phyloP scores from a whole-genome alignment of 1,139 yeast species.

The Magnusiomyces ingens region DNA sequence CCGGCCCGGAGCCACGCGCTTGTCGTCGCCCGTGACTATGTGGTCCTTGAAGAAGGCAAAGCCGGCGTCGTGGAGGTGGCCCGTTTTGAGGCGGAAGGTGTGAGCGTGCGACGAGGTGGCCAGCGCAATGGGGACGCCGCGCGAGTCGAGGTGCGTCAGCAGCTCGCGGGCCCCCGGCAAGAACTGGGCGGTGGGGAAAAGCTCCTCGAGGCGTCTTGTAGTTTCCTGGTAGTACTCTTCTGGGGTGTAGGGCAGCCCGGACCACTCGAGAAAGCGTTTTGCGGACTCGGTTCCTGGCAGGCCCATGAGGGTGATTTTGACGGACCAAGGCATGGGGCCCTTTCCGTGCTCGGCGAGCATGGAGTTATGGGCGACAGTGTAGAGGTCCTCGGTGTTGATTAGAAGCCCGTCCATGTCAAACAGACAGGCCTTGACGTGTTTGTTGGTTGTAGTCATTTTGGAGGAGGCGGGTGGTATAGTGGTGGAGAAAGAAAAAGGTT shows the following conservation, averaged over 20 bases:
- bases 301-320: constrained; percentile 82
- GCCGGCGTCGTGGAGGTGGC: constrained; percentile 49
- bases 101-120: constrained; percentile 76
- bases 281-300: constrained; percentile 71
- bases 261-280: constrained; percentile 57
- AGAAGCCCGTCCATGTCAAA: constrained; percentile 96
- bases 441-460: background rate
- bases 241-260: constrained; percentile 58
- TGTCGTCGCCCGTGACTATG: constrained; percentile 82
- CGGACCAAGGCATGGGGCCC: constrained; percentile 82
- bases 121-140: constrained; percentile 69
- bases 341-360: constrained; percentile 61
- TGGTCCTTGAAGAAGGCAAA: constrained; percentile 60
- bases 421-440: constrained; percentile 64
- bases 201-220: constrained; percentile 45
- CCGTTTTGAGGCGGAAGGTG: constrained; percentile 63
- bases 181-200: constrained; percentile 60
- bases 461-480: too few relatives aligned
- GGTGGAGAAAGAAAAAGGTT: too few relatives aligned
- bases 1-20: constrained; percentile 68
- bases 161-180: constrained; percentile 83
- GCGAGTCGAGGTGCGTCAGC: constrained; percentile 43
- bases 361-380: constrained; percentile 67
- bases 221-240: constrained; percentile 53
- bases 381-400: constrained; percentile 83